Conservation (phyloP, 176 grass and related monocot species). For the Carex scoparia region DNA sequence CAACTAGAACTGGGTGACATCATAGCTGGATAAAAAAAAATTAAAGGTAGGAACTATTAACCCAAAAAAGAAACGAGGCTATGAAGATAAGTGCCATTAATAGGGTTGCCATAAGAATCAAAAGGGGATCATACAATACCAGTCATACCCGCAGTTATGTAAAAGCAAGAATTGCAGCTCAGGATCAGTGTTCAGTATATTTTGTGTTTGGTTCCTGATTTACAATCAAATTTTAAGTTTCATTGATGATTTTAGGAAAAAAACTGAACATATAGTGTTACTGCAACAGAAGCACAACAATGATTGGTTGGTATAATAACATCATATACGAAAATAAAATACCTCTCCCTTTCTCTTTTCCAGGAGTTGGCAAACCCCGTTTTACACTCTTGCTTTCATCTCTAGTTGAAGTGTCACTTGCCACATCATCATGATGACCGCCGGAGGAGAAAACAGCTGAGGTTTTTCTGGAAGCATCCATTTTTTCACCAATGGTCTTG, state of each 20-base stretch:
- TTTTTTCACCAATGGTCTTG: constrained; percentile 30
- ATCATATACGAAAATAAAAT: constrained; percentile 15
- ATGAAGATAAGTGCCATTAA: background rate
- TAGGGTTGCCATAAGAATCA: background rate
- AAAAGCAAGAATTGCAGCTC: background rate
- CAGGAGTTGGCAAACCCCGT: constrained; percentile 25
- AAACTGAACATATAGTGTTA: background rate
- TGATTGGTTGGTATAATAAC: constrained; percentile 23
- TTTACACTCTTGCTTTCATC: constrained; percentile 25
- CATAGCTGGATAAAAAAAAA: background rate
- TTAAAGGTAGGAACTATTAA: background rate
- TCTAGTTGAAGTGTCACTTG: constrained; percentile 47
- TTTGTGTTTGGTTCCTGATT: background rate
- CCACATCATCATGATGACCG: constrained; percentile 31
- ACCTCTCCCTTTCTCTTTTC: constrained; percentile 26
- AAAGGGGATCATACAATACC: background rate
- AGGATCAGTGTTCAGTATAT: background rate
- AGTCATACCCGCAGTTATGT: background rate
- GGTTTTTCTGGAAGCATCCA: constrained; percentile 30
- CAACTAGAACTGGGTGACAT: background rate
- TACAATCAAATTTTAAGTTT: background rate
- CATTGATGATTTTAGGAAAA: background rate
- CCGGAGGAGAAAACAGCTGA: constrained; percentile 13
- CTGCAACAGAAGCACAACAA: constrained; percentile 10
- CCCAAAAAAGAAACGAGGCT: background rate